Percentiles rank a stretch among this genome's conserved stretches.
These are phyloP conservation scores for Tylopilus plumbeoviolaceoides DNA, from an alignment of 768 basidiomycete genomes.

Conservation along the genomic window DNA sequence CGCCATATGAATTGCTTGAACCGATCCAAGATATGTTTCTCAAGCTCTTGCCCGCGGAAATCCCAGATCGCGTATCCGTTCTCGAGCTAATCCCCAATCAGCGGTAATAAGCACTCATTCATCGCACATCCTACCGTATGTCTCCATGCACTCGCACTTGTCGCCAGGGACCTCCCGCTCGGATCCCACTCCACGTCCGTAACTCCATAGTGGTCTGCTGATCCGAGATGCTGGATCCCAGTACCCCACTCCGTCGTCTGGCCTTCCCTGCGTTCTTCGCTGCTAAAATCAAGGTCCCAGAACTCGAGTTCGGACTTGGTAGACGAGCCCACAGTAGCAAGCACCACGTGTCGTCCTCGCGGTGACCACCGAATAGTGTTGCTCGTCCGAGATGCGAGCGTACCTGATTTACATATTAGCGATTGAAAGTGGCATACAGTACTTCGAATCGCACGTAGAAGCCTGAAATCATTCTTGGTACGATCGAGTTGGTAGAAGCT, in stretches of 20 bases:
- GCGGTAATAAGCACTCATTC: conserved; percentile 2
- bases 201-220: conserved; percentile 93
- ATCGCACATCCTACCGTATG: conserved; percentile 62
- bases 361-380: conserved; percentile 98
- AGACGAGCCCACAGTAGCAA: conserved; percentile 93
- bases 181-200: conserved; percentile 99
- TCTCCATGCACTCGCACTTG: conserved; percentile 93
- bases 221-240: conserved; percentile 79
- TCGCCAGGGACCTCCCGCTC: conserved; percentile 87
- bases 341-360: conserved; percentile 89
- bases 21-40: conserved; percentile 82
- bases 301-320: conserved; percentile 97
- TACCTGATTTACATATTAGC: conserved; percentile 43
- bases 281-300: conserved; percentile 95
- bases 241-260: conserved; percentile 72
- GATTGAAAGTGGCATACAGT: not conserved
- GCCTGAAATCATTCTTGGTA: conserved; percentile 89
- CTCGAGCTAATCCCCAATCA: conserved; percentile 62
- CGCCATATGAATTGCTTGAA: conserved; percentile 99
- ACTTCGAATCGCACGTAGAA: conserved; percentile 58
- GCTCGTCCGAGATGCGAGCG: conserved; percentile 76
- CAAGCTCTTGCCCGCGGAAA: conserved; percentile 94
- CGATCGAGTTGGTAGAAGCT: conserved; percentile 94
- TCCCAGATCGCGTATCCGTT: conserved; percentile 97
- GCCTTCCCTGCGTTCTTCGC: conserved; percentile 46